Base-by-base conservation (phyloP, 2,329 filamentous ascomycete genomes). In the Aspergillus spinulosporus region DNA sequence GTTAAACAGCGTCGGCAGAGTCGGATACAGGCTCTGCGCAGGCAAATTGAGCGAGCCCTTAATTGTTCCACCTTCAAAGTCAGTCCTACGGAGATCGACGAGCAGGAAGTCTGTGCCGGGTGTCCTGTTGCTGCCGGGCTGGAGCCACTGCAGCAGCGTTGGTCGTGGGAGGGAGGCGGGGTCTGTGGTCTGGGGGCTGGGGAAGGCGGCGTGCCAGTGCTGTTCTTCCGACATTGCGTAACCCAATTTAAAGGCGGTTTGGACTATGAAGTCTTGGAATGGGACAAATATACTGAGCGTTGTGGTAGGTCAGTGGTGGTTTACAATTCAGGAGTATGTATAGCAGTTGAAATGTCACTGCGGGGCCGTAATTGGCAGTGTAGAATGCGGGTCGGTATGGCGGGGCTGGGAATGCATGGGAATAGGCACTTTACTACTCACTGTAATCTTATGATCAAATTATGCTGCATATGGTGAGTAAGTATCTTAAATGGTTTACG, bases 31-130 rank as follows among this genome's bases (percentile, higher is more conserved):
- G 53, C 68, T 76, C 59, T 77, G 74, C 1, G 74, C 74, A 1
- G 73, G 74, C 0, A 76, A 65, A 54, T 77, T 77, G 26, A 88
- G 74, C 1, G 84, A 85, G 2, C 78, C 79, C 6, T 72, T 72
- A 53, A 88, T 81, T 0, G 84, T 86, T 40, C 84, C 85, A 28
- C 86, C 85, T 72, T 78, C 75, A 59, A 74, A 72, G 60, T 82
- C 78, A 3, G 63, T 72, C 12, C 77, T 68, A 37, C 80, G 75
- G 28, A 82, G 62, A 61, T 82, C 79, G 8, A 82, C 69, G 6
- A 80, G 65, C 1, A 80, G 62, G 60, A 72, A 80, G 59, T 73
- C 62, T 31, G 61, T 59, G 5, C 69, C 69, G 1, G 61, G 57
- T 52, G 59, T 57, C 50, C 61, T 67, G 34, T 37, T 42, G 45